Evolutionary conservation across 1,284 basidiomycete species (phyloP).

Genomic region (Volvariella surrecta): DNA sequence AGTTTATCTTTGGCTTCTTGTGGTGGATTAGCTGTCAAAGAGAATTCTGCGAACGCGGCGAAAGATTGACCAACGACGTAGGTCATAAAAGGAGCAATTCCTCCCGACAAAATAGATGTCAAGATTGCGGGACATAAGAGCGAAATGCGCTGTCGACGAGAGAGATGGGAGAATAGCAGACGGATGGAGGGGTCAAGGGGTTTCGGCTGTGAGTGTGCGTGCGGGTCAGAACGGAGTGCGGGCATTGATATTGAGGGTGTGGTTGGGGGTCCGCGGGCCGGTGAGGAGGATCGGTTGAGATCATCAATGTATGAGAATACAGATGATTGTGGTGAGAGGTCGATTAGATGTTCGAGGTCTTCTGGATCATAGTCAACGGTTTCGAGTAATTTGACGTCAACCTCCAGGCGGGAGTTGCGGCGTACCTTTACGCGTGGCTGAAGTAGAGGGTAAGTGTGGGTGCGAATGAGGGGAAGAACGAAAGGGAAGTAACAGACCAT

Average conservation of each 20-base stretch:
- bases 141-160: conserved; percentile 41
- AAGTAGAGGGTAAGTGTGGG: too few relatives aligned
- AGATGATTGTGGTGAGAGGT: conserved; percentile 22
- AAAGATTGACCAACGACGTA: conserved; percentile 83
- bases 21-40: conserved; percentile 34
- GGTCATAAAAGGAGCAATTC: conserved; percentile 91
- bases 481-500: too few relatives aligned
- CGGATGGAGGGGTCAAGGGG: conserved; percentile 23
- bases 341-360: conserved; percentile 20
- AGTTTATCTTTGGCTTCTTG: conserved; percentile 44
- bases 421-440: too few relatives aligned
- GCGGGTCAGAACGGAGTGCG: too few relatives aligned
- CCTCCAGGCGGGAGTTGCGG: conserved; percentile 12
- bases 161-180: conserved; percentile 61
- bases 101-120: conserved; percentile 49
- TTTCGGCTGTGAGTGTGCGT: conserved; percentile 1
- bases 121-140: conserved; percentile 36
- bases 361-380: too few relatives aligned
- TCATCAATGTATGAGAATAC: conserved; percentile 7
- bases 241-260: conserved; percentile 5
- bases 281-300: conserved; percentile 1
- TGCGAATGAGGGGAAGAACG: too few relatives aligned
- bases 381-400: conserved; percentile 12
- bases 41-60: conserved; percentile 63
- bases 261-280: too few relatives aligned